A percentile compares a stretch with the other conserved stretches of the same genome.
Evolutionary conservation across 2,329 filamentous ascomycete species (phyloP).

Genomic region (Paecilomyces sp.): DNA sequence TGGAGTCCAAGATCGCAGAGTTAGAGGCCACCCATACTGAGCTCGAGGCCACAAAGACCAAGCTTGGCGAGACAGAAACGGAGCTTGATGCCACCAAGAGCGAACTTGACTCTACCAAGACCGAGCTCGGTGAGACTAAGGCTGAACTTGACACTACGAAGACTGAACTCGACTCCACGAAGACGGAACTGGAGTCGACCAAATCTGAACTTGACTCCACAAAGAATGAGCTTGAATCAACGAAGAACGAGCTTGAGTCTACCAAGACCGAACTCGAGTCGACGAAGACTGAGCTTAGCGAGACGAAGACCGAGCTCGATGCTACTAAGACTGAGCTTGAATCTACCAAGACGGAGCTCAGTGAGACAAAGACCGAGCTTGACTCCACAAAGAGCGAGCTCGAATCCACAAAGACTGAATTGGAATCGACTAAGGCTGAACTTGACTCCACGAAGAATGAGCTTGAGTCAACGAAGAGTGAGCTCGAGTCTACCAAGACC

Average conservation of each 20-base stretch:
- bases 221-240: constrained; percentile 4
- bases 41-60: constrained; percentile 16
- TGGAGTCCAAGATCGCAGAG: constrained; percentile 18
- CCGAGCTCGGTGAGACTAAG: constrained; percentile 9
- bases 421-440: constrained; percentile 5
- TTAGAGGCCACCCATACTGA: constrained; percentile 20
- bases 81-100: constrained; percentile 3
- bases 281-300: constrained; percentile 17
- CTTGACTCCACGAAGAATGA: constrained; percentile 9
- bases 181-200: constrained; percentile 9
- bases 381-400: constrained; percentile 8
- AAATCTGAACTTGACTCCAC: constrained; percentile 6
- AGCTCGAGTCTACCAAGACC: constrained; percentile 18
- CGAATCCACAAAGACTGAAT: constrained; percentile 7
- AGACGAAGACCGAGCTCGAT: constrained; percentile 8
- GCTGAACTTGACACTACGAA: constrained; percentile 4
- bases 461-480: constrained; percentile 20
- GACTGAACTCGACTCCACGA: constrained; percentile 6
- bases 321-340: constrained; percentile 6
- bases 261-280: constrained; percentile 9
- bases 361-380: constrained; percentile 7
- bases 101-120: constrained; percentile 9
- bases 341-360: constrained; percentile 7
- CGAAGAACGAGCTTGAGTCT: constrained; percentile 10
- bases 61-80: constrained; percentile 15